phyloP scores from a whole-genome alignment of 2,329 filamentous ascomycete species.

The Epicoccum sorghinum region DNA sequence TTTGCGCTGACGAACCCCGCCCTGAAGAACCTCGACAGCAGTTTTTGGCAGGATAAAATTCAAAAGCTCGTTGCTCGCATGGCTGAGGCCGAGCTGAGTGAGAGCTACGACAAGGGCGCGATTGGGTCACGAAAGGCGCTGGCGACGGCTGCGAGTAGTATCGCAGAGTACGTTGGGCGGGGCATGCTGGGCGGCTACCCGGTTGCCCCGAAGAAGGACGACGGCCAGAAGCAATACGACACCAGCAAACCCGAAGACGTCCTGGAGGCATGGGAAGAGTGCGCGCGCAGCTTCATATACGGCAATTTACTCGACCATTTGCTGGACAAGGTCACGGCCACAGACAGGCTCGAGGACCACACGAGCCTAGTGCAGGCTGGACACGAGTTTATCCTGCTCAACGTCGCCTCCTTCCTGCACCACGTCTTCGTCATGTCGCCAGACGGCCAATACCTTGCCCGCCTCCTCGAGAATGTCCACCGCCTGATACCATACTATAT shows the following conservation, averaged over 20 bases:
- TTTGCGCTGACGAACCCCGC: constrained; percentile 71
- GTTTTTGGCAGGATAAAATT: constrained; percentile 52
- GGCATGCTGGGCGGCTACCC: constrained; percentile 69
- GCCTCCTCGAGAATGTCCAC: constrained; percentile 72
- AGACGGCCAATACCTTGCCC: constrained; percentile 75
- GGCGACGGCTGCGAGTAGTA: constrained; percentile 71
- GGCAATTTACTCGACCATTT: constrained; percentile 70
- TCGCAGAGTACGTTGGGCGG: constrained; percentile 72
- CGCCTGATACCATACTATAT: constrained; percentile 73
- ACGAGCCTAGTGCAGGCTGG: constrained; percentile 67
- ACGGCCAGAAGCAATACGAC: constrained; percentile 59
- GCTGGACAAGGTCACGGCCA: constrained; percentile 65
- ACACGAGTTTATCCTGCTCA: constrained; percentile 71
- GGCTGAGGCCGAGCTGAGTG: constrained; percentile 72
- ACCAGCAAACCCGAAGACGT: constrained; percentile 65
- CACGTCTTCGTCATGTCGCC: constrained; percentile 75
- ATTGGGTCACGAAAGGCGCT: constrained; percentile 77
- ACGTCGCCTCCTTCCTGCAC: constrained; percentile 75
- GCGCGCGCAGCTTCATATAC: constrained; percentile 70
- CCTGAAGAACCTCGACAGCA: constrained; percentile 63
- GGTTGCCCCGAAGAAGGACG: constrained; percentile 45
- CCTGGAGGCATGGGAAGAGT: constrained; percentile 68
- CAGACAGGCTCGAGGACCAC: constrained; percentile 68
- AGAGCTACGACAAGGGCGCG: constrained; percentile 81
- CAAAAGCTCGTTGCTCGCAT: constrained; percentile 51